phyloP scores from a whole-genome alignment of 768 basidiomycete species.

The Suillus fuscotomentosus region DNA sequence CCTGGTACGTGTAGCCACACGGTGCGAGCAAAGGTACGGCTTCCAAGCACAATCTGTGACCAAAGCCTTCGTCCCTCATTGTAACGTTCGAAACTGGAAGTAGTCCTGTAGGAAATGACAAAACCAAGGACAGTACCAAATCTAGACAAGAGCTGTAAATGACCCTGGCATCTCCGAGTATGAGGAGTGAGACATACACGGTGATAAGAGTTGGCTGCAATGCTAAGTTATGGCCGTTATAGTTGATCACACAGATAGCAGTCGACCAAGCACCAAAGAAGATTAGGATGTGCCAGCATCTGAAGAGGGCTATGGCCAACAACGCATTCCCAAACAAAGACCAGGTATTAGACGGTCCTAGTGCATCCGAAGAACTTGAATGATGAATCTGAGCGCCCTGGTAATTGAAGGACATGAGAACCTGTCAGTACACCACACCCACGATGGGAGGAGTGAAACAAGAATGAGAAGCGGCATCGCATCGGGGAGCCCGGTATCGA shows the following conservation, averaged over 20 bases:
- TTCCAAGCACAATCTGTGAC: conserved; percentile 61
- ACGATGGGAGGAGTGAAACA: background rate
- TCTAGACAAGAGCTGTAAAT: conserved; percentile 33
- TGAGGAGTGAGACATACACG: conserved; percentile 43
- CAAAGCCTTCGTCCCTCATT: conserved; percentile 70
- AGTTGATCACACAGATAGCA: conserved; percentile 51
- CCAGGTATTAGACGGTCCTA: conserved; percentile 9
- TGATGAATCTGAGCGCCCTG: background rate
- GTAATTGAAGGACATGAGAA: conserved; percentile 4
- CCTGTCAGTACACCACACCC: background rate
- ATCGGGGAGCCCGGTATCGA: too few species aligned
- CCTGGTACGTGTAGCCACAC: conserved; percentile 71
- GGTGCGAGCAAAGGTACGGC: conserved; percentile 56
- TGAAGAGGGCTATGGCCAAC: conserved; percentile 29
- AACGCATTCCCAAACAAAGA: conserved; percentile 41
- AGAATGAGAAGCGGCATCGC: background rate
- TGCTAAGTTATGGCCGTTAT: conserved; percentile 40
- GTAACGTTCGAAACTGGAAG: conserved; percentile 73
- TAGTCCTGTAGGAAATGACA: conserved; percentile 69
- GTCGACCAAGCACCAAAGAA: conserved; percentile 67
- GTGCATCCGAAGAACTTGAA: background rate
- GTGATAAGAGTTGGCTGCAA: conserved; percentile 61
- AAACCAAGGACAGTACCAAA: conserved; percentile 72
- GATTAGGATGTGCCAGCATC: conserved; percentile 52
- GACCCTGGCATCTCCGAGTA: background rate